phyloP scores from a whole-genome alignment of 768 basidiomycete species.

The Pleurotus pulmonarius region DNA sequence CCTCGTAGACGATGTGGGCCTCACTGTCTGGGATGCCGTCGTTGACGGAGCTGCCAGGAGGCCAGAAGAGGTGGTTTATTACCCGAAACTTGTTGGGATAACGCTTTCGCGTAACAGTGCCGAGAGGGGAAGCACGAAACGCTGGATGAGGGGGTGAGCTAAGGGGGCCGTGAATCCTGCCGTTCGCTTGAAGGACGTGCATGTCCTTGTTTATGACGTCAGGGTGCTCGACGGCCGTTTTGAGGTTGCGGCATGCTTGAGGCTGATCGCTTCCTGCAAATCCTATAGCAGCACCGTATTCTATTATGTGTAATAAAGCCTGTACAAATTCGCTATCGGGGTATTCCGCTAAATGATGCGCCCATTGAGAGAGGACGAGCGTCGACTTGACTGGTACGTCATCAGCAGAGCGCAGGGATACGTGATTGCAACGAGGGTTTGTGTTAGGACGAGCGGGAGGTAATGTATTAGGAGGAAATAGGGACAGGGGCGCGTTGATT shows the following conservation, averaged over 20 bases:
- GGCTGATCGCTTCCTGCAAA: constrained; percentile 14
- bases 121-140: constrained; percentile 21
- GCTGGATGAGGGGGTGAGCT: constrained; percentile 11
- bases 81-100: constrained; percentile 12
- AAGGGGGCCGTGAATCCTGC: constrained; percentile 20
- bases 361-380: constrained; percentile 13
- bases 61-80: no score
- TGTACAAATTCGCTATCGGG: constrained; percentile 22
- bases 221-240: constrained; percentile 17
- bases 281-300: constrained; percentile 22
- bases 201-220: constrained; percentile 11
- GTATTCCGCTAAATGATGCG: constrained; percentile 19
- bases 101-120: constrained; percentile 20
- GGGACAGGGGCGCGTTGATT: constrained; percentile 5
- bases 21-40: no score
- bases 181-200: constrained; percentile 6
- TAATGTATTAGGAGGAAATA: constrained; percentile 9
- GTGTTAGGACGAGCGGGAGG: constrained; percentile 13
- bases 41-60: no score
- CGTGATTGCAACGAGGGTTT: constrained; percentile 12
- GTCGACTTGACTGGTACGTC: constrained; percentile 5
- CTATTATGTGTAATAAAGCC: constrained; percentile 21
- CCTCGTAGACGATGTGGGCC: no score
- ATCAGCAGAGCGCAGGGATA: constrained; percentile 6
- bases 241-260: constrained; percentile 19